Conservation (phyloP, 257 asterid species). For the Salvia rosmarinus region DNA sequence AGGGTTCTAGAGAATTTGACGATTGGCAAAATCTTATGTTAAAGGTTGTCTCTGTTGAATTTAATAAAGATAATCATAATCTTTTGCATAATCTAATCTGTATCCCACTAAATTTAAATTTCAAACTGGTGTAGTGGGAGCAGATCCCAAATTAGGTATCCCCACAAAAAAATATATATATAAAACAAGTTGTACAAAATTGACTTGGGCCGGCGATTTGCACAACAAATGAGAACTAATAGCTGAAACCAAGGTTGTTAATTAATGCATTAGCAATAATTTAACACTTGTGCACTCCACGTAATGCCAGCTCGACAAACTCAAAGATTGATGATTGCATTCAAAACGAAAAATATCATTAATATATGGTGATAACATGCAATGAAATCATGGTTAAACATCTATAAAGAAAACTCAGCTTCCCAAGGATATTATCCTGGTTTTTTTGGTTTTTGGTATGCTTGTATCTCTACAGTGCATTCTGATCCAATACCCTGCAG, state of each 20-base stretch:
- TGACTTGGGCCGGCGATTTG: constrained; percentile 55
- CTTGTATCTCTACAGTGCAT: constrained; percentile 11
- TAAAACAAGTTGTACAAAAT: constrained; percentile 35
- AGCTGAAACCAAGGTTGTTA: constrained; percentile 39
- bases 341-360: neutral
- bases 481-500: constrained; percentile 24
- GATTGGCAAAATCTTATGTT: constrained; percentile 28
- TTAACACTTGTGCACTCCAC: constrained; percentile 23
- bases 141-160: constrained; percentile 43
- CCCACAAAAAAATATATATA: constrained; percentile 23
- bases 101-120: constrained; percentile 36
- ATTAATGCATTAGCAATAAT: constrained; percentile 37
- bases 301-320: constrained; percentile 28
- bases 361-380: constrained; percentile 15
- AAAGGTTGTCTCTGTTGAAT: constrained; percentile 29
- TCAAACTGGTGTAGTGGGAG: constrained; percentile 41
- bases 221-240: constrained; percentile 38
- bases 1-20: constrained; percentile 32
- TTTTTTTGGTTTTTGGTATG: neutral
- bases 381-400: constrained; percentile 37
- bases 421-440: constrained; percentile 13
- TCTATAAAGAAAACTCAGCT: neutral
- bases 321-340: constrained; percentile 8
- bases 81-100: constrained; percentile 17
- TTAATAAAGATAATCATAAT: constrained; percentile 33